Evolutionary conservation across 768 basidiomycete species (phyloP), one percentile per base, ranked within the genome.

Genomic region (Dendrothele bispora): DNA sequence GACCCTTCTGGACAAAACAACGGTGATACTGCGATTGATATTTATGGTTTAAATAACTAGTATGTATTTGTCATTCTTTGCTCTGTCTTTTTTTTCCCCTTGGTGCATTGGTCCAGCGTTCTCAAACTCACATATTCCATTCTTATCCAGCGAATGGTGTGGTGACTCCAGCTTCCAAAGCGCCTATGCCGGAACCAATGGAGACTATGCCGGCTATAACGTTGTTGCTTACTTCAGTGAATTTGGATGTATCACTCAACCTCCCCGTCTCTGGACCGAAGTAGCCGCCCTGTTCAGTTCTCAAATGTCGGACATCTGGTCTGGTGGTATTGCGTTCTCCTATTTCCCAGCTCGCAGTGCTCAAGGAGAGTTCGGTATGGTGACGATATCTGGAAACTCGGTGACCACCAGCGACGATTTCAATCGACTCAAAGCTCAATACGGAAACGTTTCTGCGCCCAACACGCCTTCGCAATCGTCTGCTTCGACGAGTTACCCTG

Each of bases 41-140:
- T 97, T 10, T 95, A 83, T 55, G 94, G 94, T 29, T 68, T 95
- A 43, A 95, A 94, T 68, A 80, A 88, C 66, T 91, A 91, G 88
- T 90, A 57, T 28, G 88, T 73, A 34, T 39, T 45, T 15, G 17
- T 35, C 20, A 29, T 29, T 41, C n/a, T 12, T n/a, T n/a, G n/a
- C n/a, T n/a, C n/a, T n/a, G n/a, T n/a, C n/a, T n/a, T n/a, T 7
- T 41, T 20, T 21, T 18, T 21, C 39, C 36, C 26, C n/a, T n/a
- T n/a, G n/a, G n/a, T n/a, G n/a, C n/a, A n/a, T n/a, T n/a, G n/a
- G 7, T 34, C 35, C 42, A 49, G 43, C 27, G 14, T 46, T 26
- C 15, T 22, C 40, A 43, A 27, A 28, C 17, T 37, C n/a, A 34
- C 39, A 25, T 22, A 25, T 50, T 54, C 36, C 49, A 38, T 44